phyloP scores from a whole-genome alignment of 768 basidiomycete species.

The Lentinula lateritia region DNA sequence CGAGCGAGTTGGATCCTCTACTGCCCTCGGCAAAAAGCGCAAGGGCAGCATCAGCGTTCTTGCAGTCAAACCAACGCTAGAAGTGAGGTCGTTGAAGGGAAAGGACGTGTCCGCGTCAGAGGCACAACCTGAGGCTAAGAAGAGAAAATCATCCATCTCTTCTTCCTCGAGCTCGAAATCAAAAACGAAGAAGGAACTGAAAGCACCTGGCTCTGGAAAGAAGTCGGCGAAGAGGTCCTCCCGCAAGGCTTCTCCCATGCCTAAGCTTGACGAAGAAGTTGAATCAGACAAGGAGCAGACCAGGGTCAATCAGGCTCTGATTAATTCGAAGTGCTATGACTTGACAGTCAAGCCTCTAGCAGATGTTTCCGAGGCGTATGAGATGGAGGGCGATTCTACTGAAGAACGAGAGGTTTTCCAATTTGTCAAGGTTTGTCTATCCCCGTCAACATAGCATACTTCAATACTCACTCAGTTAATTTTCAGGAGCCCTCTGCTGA shows the following conservation, averaged over 20 bases:
- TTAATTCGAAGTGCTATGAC: constrained; percentile 76
- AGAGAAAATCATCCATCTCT: constrained; percentile 44
- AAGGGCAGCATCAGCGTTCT: constrained; percentile 46
- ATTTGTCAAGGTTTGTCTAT: constrained; percentile 41
- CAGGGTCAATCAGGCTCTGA: constrained; percentile 42
- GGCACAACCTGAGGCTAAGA: constrained; percentile 48
- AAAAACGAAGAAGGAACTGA: constrained; percentile 32
- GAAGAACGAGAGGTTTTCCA: constrained; percentile 32
- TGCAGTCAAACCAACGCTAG: constrained; percentile 42
- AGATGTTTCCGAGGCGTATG: constrained; percentile 70
- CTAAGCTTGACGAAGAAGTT: constrained; percentile 52
- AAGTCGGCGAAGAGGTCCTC: constrained; percentile 34
- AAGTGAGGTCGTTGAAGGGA: constrained; percentile 36
- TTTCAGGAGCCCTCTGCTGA: constrained; percentile 49
- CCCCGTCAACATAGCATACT: constrained; percentile 4
- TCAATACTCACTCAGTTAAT: constrained; percentile 7
- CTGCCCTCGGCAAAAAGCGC: constrained; percentile 49
- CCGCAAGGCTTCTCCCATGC: constrained; percentile 52
- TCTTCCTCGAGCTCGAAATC: constrained; percentile 12
- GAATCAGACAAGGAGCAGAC: constrained; percentile 23
- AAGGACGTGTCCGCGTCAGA: constrained; percentile 11
- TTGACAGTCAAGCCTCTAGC: constrained; percentile 74
- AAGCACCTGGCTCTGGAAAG: constrained; percentile 22
- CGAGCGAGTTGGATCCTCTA: constrained; percentile 40
- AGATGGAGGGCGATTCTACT: constrained; percentile 17